These are phyloP conservation scores for Microsporum canis DNA, from an alignment of 2,329 filamentous ascomycete genomes.

Conservation along the genomic window DNA sequence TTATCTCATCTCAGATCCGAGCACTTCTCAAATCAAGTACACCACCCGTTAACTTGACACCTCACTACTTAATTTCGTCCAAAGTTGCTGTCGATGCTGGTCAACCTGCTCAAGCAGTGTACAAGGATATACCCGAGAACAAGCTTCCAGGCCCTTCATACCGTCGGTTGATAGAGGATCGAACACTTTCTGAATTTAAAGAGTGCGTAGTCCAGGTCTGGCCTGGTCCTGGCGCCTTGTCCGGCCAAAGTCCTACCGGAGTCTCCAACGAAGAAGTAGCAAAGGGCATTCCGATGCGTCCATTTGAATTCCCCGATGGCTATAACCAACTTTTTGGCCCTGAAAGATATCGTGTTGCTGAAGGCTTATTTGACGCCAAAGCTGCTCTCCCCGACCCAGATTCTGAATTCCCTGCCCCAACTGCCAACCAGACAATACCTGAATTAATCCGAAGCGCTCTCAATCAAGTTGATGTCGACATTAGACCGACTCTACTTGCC, in stretches of 20 bases:
- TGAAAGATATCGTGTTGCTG: constrained; percentile 74
- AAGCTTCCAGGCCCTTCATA: constrained; percentile 56
- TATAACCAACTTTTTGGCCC: constrained; percentile 90
- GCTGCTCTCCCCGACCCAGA: constrained; percentile 50
- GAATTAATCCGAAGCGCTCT: constrained; percentile 69
- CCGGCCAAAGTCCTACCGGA: constrained; percentile 40
- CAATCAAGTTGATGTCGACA: constrained; percentile 73
- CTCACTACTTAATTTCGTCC: constrained; percentile 76
- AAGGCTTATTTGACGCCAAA: constrained; percentile 82
- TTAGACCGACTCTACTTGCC: constrained; percentile 67
- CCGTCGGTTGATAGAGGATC: constrained; percentile 77
- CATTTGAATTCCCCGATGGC: constrained; percentile 95
- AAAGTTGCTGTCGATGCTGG: constrained; percentile 85
- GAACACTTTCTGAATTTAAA: constrained; percentile 90
- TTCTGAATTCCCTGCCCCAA: constrained; percentile 40
- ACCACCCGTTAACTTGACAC: constrained; percentile 60
- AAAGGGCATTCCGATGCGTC: constrained; percentile 61
- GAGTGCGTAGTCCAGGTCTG: constrained; percentile 93
- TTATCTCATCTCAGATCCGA: constrained; percentile 79
- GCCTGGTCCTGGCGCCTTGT: constrained; percentile 63
- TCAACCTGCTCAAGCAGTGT: constrained; percentile 62
- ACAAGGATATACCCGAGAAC: constrained; percentile 56
- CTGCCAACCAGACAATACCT: constrained; percentile 68
- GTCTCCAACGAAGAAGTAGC: constrained; percentile 62
- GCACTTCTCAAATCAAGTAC: constrained; percentile 58